Evolutionary conservation across 228 moss, liverwort and hornwort species (phyloP).

Genomic region (Sphagnum fallax): DNA sequence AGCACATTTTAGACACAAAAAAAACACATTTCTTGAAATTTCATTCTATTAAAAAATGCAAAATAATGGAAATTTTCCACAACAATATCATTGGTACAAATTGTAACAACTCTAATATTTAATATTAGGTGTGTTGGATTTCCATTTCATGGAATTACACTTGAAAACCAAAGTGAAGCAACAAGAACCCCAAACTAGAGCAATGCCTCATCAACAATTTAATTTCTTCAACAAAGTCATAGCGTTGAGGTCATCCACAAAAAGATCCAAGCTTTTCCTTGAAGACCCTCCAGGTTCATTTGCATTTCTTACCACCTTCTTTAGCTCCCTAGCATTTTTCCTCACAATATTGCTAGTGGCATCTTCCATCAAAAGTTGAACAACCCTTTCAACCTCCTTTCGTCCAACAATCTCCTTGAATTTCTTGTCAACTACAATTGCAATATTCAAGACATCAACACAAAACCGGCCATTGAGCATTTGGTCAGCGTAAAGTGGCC

Average conservation of each 20-base stretch:
- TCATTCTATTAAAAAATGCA: too few relatives aligned
- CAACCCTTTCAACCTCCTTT: slow-evolving; percentile 29
- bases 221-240: too few relatives aligned
- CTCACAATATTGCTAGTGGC: slow-evolving; percentile 13
- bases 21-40: too few relatives aligned
- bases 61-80: too few relatives aligned
- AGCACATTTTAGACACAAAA: too few relatives aligned
- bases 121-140: too few relatives aligned
- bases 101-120: too few relatives aligned
- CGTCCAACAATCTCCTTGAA: slow-evolving; percentile 17
- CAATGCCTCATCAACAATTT: too few relatives aligned
- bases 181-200: too few relatives aligned
- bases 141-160: too few relatives aligned
- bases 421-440: slow-evolving; percentile 23
- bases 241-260: slow-evolving; percentile 1
- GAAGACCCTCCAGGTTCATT: slow-evolving; percentile 41
- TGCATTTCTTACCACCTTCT: slow-evolving; percentile 16
- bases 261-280: slow-evolving; percentile 11
- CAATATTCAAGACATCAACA: slow-evolving; percentile 39
- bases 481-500: slow-evolving; percentile 52
- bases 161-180: too few relatives aligned
- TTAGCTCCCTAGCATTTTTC: slow-evolving; percentile 18
- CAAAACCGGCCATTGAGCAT: slow-evolving; percentile 37
- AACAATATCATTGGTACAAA: too few relatives aligned
- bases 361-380: slow-evolving; percentile 29